Base-by-base conservation (phyloP, 2,329 filamentous ascomycete species). In the Colletotrichum karsti region DNA sequence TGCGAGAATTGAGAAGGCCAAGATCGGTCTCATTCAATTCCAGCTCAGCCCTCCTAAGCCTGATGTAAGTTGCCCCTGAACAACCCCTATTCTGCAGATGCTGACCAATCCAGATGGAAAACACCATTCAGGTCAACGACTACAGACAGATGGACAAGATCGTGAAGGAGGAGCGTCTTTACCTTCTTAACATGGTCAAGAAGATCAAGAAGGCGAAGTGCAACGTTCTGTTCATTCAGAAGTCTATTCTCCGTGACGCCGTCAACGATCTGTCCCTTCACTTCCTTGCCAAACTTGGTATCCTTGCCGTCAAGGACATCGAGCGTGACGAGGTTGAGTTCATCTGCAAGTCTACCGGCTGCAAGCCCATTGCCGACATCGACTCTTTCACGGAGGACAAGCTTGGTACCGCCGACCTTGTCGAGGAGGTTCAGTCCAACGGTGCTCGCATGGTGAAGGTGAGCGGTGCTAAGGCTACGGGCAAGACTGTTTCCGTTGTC, bases 81-180 rank as follows among this genome's bases (percentile, higher is more conserved):
- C 42, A 53, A 7, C 26, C 50, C 66, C 54, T 41, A 35, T 56
- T 20, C 20, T 15, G 26, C 62, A n/a, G 39, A 50, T 42, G 51
- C 72, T 73, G 73, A 74, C 54, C 37, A 58, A 42, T 55, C 62
- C 74, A 94, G 90, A 99, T 99, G 96, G 96, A 99, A 85, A 99
- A 99, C 84, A 96, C 97, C 77, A 98, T 99, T 72, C 92, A 97
- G 33, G 96, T 99, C 77, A 99, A 99, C 82, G 96, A 99, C 85
- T 99, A 99, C 88, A 90, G 96, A 77, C 96, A 99, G 81, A 99
- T 99, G 96, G 96, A 99, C 87, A 99, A 98, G 88, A 99, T 99
- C 73, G 89, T 99, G 74, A 99, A 99, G 85, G 96, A 99, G 84
- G 96, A 99, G 86, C 93, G 96, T 73, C 93, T 96, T 74, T 99